Evolutionary conservation across 2,329 filamentous ascomycete species (phyloP).

Genomic region (Stachybotrys chlorohalonatus): DNA sequence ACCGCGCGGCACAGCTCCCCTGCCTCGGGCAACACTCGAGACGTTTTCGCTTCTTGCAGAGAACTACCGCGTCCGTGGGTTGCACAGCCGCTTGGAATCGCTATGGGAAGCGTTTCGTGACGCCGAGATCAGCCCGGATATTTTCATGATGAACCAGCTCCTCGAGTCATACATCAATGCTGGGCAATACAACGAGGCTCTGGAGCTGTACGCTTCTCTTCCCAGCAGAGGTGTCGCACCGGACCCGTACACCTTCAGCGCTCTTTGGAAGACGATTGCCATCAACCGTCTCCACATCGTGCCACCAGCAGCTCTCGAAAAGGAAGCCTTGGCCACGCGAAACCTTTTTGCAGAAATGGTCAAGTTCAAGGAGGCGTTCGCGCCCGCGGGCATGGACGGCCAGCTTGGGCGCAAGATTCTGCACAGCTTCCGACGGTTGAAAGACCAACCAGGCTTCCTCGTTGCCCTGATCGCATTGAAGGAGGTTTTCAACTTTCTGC

Average conservation of each 20-base stretch:
- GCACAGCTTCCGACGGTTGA: conserved; percentile 39
- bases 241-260: conserved; percentile 60
- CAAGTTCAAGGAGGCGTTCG: conserved; percentile 35
- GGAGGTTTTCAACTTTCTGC: conserved; percentile 32
- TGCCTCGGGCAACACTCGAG: conserved; percentile 60
- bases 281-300: conserved; percentile 38
- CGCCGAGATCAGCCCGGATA: conserved; percentile 57
- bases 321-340: conserved; percentile 26
- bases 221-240: conserved; percentile 40
- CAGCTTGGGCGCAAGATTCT: conserved; percentile 40
- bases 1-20: conserved; percentile 6
- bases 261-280: conserved; percentile 53
- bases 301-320: conserved; percentile 14
- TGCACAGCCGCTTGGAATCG: conserved; percentile 46
- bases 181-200: conserved; percentile 44
- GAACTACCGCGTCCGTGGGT: conserved; percentile 56
- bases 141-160: conserved; percentile 72
- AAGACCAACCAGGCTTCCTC: conserved; percentile 34
- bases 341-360: conserved; percentile 39
- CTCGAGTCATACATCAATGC: conserved; percentile 57
- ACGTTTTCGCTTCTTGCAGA: conserved; percentile 70
- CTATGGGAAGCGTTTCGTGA: conserved; percentile 54
- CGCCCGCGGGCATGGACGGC: conserved; percentile 31
- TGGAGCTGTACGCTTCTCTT: conserved; percentile 46
- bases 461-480: conserved; percentile 35